phyloP scores from a whole-genome alignment of 129 eudicot genomes.

The carrot (Daucus carota) region DNA sequence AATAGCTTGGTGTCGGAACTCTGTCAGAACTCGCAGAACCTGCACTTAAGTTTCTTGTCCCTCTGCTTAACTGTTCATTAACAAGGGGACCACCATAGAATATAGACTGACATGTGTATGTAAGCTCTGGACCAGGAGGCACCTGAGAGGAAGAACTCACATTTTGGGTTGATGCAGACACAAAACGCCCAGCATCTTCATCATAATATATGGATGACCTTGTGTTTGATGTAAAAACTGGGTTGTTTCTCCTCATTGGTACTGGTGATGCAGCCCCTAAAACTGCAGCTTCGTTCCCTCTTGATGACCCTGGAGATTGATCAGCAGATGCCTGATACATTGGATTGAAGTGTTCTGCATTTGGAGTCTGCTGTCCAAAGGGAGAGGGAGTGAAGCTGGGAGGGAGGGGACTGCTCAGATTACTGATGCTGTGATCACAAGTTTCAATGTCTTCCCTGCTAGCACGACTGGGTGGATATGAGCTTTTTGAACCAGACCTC shows the following conservation, averaged over 20 bases:
- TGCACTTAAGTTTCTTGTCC: constrained; percentile 17
- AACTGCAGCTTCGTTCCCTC: constrained; percentile 14
- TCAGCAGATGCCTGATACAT: constrained; percentile 63
- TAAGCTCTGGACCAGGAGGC: constrained; percentile 53
- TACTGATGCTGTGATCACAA: constrained; percentile 56
- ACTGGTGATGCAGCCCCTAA: constrained; percentile 12
- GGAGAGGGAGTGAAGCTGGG: constrained; percentile 40
- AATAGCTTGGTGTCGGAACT: constrained; percentile 46
- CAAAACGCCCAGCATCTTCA: constrained; percentile 75
- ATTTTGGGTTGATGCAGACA: constrained; percentile 49
- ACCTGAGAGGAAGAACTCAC: constrained; percentile 41
- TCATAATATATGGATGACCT: constrained; percentile 67
- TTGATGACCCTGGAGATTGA: constrained; percentile 64
- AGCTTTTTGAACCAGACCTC: constrained; percentile 41
- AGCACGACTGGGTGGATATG: constrained; percentile 79
- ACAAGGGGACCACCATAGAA: constrained; percentile 86
- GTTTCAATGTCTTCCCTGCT: constrained; percentile 72
- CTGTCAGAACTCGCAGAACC: constrained; percentile 33
- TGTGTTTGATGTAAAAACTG: constrained; percentile 22
- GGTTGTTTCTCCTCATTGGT: constrained; percentile 31
- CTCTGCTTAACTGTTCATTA: constrained; percentile 32
- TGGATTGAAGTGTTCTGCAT: constrained; percentile 52
- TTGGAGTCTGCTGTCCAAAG: constrained; percentile 26
- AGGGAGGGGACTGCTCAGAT: constrained; percentile 67
- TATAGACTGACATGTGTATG: constrained; percentile 83